Evolutionary conservation across 192 early-diverging fungal species (phyloP).

Genomic region (Mortierella hygrophila): DNA sequence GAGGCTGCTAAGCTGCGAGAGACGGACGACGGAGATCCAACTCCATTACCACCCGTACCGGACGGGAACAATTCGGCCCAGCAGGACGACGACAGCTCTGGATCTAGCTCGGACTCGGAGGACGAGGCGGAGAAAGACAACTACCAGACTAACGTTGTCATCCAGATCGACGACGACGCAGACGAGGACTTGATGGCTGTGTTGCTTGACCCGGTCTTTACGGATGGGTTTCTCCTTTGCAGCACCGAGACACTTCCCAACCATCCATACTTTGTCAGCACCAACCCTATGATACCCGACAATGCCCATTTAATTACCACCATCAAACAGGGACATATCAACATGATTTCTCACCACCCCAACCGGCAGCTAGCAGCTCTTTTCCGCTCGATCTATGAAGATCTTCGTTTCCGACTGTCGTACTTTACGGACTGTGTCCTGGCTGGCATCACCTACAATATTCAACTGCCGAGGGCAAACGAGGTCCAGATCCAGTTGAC

Average conservation of each 20-base stretch:
- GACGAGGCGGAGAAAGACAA: conserved; percentile 48
- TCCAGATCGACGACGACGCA: conserved; percentile 86
- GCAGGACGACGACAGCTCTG: conserved; percentile 48
- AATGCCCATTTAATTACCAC: conserved; percentile 69
- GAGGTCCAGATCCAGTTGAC: conserved; percentile 75
- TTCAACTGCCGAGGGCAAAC: conserved; percentile 69
- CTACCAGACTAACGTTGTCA: conserved; percentile 64
- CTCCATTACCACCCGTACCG: conserved; percentile 18
- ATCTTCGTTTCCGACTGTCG: conserved; percentile 71
- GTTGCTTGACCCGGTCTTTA: conserved; percentile 66
- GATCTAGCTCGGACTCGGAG: conserved; percentile 37
- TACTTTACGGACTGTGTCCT: conserved; percentile 76
- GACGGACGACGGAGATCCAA: conserved; percentile 29
- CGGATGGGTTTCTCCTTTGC: conserved; percentile 73
- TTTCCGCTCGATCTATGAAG: conserved; percentile 75
- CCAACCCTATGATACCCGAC: conserved; percentile 56
- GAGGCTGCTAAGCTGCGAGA: conserved; percentile 64
- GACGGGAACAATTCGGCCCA: conserved; percentile 25
- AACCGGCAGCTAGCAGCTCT: conserved; percentile 78
- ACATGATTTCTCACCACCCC: conserved; percentile 71
- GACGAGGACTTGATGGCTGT: conserved; percentile 80
- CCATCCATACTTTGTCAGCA: conserved; percentile 54
- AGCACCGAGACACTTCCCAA: conserved; percentile 66
- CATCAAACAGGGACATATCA: conserved; percentile 72
- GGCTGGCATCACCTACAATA: conserved; percentile 73